These are phyloP conservation scores for Neonectria faginata DNA, from an alignment of 2,329 filamentous ascomycete species.

Conservation along the genomic window DNA sequence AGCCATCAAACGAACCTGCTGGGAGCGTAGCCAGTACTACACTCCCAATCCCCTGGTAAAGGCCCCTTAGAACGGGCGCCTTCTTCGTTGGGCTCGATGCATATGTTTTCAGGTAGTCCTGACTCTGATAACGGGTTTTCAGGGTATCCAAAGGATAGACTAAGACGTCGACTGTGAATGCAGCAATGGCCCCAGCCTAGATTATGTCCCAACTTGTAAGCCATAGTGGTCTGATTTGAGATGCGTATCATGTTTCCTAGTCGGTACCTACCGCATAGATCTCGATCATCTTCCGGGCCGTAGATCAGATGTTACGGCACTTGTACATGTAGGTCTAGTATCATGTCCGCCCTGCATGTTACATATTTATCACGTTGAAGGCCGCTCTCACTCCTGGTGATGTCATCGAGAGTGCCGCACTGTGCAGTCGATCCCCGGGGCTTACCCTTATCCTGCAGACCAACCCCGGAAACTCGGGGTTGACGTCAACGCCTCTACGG, in stretches of 20 bases:
- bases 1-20: slow-evolving; percentile 66
- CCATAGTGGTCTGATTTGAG: slow-evolving; percentile 12
- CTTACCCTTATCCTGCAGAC: slow-evolving; percentile 6
- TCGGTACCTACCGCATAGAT: slow-evolving; percentile 48
- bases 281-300: slow-evolving; percentile 41
- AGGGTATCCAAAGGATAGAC: slow-evolving; percentile 91
- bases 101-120: slow-evolving; percentile 77
- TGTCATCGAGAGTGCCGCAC: slow-evolving; percentile 28
- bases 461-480: neutral
- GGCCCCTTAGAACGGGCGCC: slow-evolving; percentile 71
- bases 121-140: slow-evolving; percentile 87
- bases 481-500: neutral
- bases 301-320: slow-evolving; percentile 10
- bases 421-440: neutral
- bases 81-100: slow-evolving; percentile 65
- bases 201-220: slow-evolving; percentile 27
- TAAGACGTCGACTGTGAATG: slow-evolving; percentile 86
- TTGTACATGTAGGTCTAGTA: neutral
- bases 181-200: slow-evolving; percentile 85
- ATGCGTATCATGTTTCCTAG: fast-evolving
- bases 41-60: slow-evolving; percentile 90
- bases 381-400: slow-evolving; percentile 17
- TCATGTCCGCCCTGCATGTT: slow-evolving; percentile 7
- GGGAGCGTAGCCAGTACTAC: slow-evolving; percentile 89
- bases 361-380: neutral